phyloP scores from a whole-genome alignment of 2,329 filamentous ascomycete genomes.

The Diplocarpon rosae region DNA sequence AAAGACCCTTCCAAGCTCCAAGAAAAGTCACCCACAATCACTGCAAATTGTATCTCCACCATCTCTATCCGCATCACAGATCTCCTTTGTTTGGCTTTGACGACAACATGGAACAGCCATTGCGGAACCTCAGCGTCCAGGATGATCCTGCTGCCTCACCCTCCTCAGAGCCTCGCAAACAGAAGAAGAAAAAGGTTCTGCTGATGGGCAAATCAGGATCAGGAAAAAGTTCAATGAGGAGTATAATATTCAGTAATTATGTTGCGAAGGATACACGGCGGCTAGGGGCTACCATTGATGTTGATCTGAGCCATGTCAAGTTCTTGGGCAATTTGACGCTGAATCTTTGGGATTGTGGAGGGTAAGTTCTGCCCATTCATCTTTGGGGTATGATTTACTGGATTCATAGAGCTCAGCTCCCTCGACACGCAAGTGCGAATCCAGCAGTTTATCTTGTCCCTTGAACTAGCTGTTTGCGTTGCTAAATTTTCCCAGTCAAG shows the following conservation, averaged over 20 bases:
- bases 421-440: too few species aligned
- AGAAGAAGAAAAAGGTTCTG: conserved; percentile 78
- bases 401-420: too few species aligned
- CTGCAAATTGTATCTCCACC: not conserved
- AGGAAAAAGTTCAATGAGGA: conserved; percentile 96
- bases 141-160: conserved; percentile 18
- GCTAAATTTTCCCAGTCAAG: conserved; percentile 50
- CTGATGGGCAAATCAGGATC: conserved; percentile 95
- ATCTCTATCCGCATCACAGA: not conserved
- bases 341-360: conserved; percentile 98
- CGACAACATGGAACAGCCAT: conserved; percentile 8
- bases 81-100: not conserved
- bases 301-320: conserved; percentile 96
- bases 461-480: not conserved
- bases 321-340: conserved; percentile 96
- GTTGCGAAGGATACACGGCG: conserved; percentile 90
- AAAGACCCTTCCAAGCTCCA: not conserved
- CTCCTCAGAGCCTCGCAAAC: conserved; percentile 33
- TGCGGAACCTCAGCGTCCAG: conserved; percentile 18
- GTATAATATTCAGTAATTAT: conserved; percentile 98
- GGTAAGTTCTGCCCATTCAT: conserved; percentile 38
- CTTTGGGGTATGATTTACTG: not conserved
- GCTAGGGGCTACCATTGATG: conserved; percentile 92
- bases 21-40: not conserved
- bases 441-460: not conserved